Base-by-base conservation (phyloP, 2,329 filamentous ascomycete species). In the Trichoderma asperellum region DNA sequence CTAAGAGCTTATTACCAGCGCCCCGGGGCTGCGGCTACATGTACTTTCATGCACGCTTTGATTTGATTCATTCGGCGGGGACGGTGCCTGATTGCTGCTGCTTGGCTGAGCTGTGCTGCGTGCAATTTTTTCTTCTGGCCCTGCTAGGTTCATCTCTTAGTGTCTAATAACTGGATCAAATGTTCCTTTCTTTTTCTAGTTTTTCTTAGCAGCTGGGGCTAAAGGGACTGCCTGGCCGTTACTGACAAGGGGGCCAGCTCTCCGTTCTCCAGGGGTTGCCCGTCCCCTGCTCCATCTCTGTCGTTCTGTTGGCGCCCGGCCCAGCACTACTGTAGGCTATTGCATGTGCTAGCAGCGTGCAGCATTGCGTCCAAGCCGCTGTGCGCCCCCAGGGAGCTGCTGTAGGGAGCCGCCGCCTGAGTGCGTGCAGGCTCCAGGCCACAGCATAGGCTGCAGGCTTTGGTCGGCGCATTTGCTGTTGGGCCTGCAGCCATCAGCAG, bases 1-100 rank as follows among this genome's bases (percentile, higher is more conserved):
- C 63, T 66, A 66, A 43, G 63, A 58, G 63, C 63, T 58, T 66
- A 66, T 34, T 57, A 57, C 63, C 56, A 56, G 63, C 53, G 56
- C 53, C 35, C 35, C 35, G 57, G 57, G 57, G 57, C 53, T 58
- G 53, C 63, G 63, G 63, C 63, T 58, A 56, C 5, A 24, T 24
- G 24, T 24, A 24, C 24, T 24, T 66, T 58, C 40, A 66, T 66
- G 63, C 63, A 66, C n/a, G 47, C 57, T 59, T 43, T 43, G 40
- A 43, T 43, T 43, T 43, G 40, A 43, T 43, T 43, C 16, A 18
- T n/a, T 12, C 60, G 37, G 60, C 60, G 60, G 49, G 55, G 29
- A 29, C 29, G 24, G 18, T n/a, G 61, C 21, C 43, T 16, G 21
- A 11, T 24, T 43, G 14, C 18, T 43, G 40, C 12, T n/a, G 40